Evolutionary conservation across 768 basidiomycete genomes (phyloP).

Genomic region (Gloeostereum incarnatum): DNA sequence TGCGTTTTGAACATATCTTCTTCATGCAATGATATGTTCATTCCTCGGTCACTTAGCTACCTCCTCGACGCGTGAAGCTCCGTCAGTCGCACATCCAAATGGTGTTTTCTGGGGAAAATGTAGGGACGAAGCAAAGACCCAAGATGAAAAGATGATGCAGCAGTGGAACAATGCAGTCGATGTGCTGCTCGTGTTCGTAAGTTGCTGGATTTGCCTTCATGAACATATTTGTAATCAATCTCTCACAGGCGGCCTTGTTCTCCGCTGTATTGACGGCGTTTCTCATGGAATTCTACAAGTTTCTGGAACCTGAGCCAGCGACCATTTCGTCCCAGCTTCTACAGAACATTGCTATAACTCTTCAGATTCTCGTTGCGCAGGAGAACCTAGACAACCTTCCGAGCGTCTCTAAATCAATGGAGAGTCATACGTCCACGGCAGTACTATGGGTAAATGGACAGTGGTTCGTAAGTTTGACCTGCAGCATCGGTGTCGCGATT

Average conservation of each 20-base stretch:
- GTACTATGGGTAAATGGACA: slow-evolving; percentile 7
- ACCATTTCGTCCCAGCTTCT: neutral
- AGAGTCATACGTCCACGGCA: neutral
- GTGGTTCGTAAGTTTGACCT: slow-evolving; percentile 3
- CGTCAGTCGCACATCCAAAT: no score
- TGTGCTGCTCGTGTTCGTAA: slow-evolving; percentile 2
- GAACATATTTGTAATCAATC: no score
- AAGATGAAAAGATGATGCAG: slow-evolving; percentile 1
- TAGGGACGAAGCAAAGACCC: neutral
- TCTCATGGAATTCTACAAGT: no score
- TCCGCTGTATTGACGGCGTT: no score
- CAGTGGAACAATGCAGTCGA: neutral
- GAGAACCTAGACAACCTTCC: neutral
- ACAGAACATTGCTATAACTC: neutral
- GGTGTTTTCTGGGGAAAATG: neutral
- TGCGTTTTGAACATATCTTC: no score
- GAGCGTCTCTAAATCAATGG: neutral
- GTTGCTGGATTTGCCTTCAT: neutral
- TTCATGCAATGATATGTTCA: no score
- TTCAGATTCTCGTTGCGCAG: no score
- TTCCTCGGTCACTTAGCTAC: no score
- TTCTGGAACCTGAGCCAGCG: neutral
- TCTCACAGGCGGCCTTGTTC: no score
- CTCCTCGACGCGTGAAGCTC: no score
- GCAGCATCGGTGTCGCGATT: neutral